Conservation (phyloP, 345 rosid species). For the Ailanthus altissimus region DNA sequence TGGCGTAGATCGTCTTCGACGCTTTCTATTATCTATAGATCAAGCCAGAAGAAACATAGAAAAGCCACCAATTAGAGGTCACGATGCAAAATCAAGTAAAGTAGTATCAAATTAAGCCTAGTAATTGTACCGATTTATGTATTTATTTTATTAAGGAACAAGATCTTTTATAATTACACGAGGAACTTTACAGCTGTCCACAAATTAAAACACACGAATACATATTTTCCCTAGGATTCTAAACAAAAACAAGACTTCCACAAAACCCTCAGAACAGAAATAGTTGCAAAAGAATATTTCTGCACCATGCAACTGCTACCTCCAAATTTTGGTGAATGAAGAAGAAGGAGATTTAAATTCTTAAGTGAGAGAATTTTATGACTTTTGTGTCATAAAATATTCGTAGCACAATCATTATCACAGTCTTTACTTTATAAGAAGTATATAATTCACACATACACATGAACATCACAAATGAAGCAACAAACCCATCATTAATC, state of each 20-base stretch:
- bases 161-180: neutral
- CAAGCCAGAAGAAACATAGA: slow-evolving; percentile 12
- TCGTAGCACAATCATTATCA: neutral
- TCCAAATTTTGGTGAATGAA: neutral
- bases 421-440: neutral
- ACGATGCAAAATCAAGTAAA: slow-evolving; percentile 19
- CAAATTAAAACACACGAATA: neutral
- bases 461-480: neutral
- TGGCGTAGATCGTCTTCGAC: slow-evolving; percentile 59
- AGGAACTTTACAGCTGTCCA: neutral
- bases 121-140: neutral
- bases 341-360: neutral
- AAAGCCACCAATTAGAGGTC: slow-evolving; percentile 22
- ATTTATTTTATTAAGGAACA: neutral
- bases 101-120: slow-evolving; percentile 4
- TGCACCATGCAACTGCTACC: neutral
- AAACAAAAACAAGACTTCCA: neutral
- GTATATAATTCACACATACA: neutral
- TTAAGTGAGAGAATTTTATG: neutral
- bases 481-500: neutral
- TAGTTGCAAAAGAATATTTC: neutral
- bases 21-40: slow-evolving; percentile 54
- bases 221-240: neutral
- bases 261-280: neutral
- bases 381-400: neutral